A percentile compares a stretch with the other conserved stretches of the same genome.
These are phyloP conservation scores for Apophysomyces sp. DNA, from an alignment of 371 early-diverging fungal species.

Conservation along the genomic window DNA sequence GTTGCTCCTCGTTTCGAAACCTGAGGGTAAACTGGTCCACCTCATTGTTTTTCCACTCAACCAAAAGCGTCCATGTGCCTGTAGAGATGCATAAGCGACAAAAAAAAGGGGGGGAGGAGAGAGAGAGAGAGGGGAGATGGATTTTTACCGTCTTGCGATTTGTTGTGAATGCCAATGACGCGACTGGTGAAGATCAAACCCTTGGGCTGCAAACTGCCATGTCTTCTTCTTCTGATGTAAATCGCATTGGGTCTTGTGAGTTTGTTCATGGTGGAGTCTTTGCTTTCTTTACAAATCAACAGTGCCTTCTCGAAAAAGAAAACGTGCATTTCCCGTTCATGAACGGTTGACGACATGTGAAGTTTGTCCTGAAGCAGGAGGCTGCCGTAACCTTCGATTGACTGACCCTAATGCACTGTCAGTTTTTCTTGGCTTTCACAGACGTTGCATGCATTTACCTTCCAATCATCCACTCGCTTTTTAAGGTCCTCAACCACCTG, in stretches of 20 bases:
- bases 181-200: slow-evolving; percentile 65
- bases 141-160: slow-evolving; percentile 19
- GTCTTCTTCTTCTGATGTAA: slow-evolving; percentile 39
- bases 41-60: slow-evolving; percentile 81
- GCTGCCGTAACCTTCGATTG: slow-evolving; percentile 70
- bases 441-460: slow-evolving; percentile 15
- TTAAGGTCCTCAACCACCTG: slow-evolving; percentile 73
- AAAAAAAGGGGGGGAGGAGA: background rate
- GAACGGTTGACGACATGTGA: slow-evolving; percentile 71
- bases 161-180: slow-evolving; percentile 20
- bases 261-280: slow-evolving; percentile 43
- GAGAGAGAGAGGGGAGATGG: background rate
- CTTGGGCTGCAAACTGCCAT: slow-evolving; percentile 68
- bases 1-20: slow-evolving; percentile 90
- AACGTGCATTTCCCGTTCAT: slow-evolving; percentile 76
- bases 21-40: slow-evolving; percentile 83
- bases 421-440: background rate
- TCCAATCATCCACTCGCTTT: slow-evolving; percentile 60
- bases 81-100: slow-evolving; percentile 5
- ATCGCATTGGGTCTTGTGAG: slow-evolving; percentile 40
- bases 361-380: slow-evolving; percentile 84
- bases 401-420: slow-evolving; percentile 10
- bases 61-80: slow-evolving; percentile 57
- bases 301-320: slow-evolving; percentile 89
- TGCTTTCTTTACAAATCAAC: slow-evolving; percentile 83